Evolutionary conservation across 345 rosid genomes (phyloP).

Genomic region (sweet orange (Citrus sinensis)): DNA sequence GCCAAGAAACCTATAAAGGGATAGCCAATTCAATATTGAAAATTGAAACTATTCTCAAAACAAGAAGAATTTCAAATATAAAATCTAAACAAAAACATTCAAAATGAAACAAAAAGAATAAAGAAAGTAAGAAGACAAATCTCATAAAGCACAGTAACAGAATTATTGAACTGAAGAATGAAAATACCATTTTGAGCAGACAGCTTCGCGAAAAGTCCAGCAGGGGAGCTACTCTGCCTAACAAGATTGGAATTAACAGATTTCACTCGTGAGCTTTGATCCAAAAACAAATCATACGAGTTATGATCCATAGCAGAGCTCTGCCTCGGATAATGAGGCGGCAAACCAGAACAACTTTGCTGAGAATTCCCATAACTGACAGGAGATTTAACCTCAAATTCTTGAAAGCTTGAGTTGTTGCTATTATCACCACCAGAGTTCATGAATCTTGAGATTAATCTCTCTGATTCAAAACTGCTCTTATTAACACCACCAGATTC

Average conservation of each 20-base stretch:
- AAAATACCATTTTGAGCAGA: conserved; percentile 69
- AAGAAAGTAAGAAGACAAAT: neutral
- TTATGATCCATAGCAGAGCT: conserved; percentile 45
- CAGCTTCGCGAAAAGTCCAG: conserved; percentile 61
- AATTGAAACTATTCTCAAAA: neutral
- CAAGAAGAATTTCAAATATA: neutral
- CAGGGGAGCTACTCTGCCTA: conserved; percentile 82
- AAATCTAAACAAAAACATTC: neutral
- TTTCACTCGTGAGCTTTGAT: conserved; percentile 36
- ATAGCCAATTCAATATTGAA: neutral
- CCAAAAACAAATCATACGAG: conserved; percentile 44
- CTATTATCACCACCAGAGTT: conserved; percentile 28
- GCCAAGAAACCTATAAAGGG: neutral
- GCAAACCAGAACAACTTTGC: conserved; percentile 52
- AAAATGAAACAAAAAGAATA: neutral
- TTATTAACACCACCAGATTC: conserved; percentile 30
- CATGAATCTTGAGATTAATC: conserved; percentile 42
- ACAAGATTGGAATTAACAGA: conserved; percentile 41
- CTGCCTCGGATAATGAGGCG: conserved; percentile 80
- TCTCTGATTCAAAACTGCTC: conserved; percentile 33
- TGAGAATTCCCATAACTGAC: conserved; percentile 35
- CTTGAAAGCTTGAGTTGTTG: conserved; percentile 18
- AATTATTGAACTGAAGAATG: conserved; percentile 7
- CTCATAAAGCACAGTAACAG: neutral
- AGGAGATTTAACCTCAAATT: conserved; percentile 30